Percentiles rank a stretch among this genome's conserved stretches.
Evolutionary conservation across 768 basidiomycete species (phyloP).

Genomic region (Calvatia gigantea): DNA sequence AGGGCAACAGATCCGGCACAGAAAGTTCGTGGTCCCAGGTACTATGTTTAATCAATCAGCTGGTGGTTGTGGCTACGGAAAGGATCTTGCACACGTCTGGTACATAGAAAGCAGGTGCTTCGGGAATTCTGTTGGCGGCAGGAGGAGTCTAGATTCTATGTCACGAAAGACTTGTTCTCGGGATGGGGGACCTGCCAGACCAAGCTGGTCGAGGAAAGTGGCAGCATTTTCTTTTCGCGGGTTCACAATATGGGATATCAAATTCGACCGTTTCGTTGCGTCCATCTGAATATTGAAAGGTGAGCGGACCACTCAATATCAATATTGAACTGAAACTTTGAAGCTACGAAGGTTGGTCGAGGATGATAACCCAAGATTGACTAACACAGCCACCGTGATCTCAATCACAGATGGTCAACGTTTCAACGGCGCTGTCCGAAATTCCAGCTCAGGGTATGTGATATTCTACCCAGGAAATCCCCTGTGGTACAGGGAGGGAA

Average conservation of each 20-base stretch:
- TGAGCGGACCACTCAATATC: not conserved
- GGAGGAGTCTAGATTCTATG: slow-evolving; percentile 73
- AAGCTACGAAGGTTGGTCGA: too few relatives aligned
- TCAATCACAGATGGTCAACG: not conserved
- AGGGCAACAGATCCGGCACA: slow-evolving; percentile 59
- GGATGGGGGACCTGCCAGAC: slow-evolving; percentile 54
- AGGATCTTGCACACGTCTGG: slow-evolving; percentile 64
- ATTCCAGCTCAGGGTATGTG: too few relatives aligned
- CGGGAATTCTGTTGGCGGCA: slow-evolving; percentile 65
- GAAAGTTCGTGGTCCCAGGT: slow-evolving; percentile 68
- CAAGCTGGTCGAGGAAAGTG: slow-evolving; percentile 49
- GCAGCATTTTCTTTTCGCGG: slow-evolving; percentile 38
- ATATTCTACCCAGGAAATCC: too few relatives aligned
- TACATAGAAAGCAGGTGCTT: slow-evolving; percentile 74
- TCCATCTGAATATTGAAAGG: slow-evolving; percentile 33
- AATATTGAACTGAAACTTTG: too few relatives aligned
- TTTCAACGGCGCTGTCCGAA: not conserved
- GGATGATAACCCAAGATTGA: not conserved
- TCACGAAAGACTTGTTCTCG: slow-evolving; percentile 57
- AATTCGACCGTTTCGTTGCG: slow-evolving; percentile 23
- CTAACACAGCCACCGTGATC: slow-evolving; percentile 9
- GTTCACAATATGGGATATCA: slow-evolving; percentile 46
- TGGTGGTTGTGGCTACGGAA: slow-evolving; percentile 3
- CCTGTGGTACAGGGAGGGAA: too few relatives aligned
- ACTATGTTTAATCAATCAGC: slow-evolving; percentile 33